A percentile compares a stretch with the other conserved stretches of the same genome.
Evolutionary conservation across 2,329 filamentous ascomycete species (phyloP).

Genomic region (Penicillium decumbens): DNA sequence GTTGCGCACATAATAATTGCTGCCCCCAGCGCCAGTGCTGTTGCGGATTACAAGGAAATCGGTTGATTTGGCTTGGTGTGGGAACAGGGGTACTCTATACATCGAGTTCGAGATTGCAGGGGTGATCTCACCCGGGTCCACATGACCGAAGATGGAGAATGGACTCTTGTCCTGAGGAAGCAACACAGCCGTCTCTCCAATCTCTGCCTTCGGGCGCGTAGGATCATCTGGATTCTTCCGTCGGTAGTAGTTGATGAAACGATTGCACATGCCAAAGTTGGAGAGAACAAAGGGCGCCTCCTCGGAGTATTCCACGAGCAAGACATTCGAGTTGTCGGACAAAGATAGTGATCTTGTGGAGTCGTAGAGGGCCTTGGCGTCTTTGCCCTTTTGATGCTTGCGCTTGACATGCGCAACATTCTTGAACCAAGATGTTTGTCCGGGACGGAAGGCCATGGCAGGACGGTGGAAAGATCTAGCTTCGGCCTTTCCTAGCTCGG

Average conservation of each 20-base stretch:
- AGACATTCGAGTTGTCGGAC: slow-evolving; percentile 79
- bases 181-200: slow-evolving; percentile 84
- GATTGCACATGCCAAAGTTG: slow-evolving; percentile 95
- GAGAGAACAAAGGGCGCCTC: slow-evolving; percentile 87
- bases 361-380: slow-evolving; percentile 71
- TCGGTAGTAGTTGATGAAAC: slow-evolving; percentile 94
- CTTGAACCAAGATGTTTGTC: slow-evolving; percentile 67
- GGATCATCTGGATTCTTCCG: slow-evolving; percentile 75
- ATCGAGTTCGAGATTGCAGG: slow-evolving; percentile 91
- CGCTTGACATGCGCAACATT: slow-evolving; percentile 70
- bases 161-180: slow-evolving; percentile 93
- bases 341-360: slow-evolving; percentile 78
- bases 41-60: slow-evolving; percentile 86
- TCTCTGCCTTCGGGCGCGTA: slow-evolving; percentile 69
- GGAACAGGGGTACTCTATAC: slow-evolving; percentile 91
- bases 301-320: slow-evolving; percentile 93
- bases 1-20: slow-evolving; percentile 76
- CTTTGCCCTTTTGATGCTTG: slow-evolving; percentile 75
- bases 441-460: slow-evolving; percentile 65
- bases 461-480: slow-evolving; percentile 82
- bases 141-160: slow-evolving; percentile 89
- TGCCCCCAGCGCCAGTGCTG: slow-evolving; percentile 71
- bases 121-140: slow-evolving; percentile 84
- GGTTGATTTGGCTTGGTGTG: slow-evolving; percentile 68
- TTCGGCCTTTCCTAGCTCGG: slow-evolving; percentile 67